A percentile compares a stretch with the other conserved stretches of the same genome.
Conservation (phyloP, 768 basidiomycete genomes). For the Polyporus arcularius region DNA sequence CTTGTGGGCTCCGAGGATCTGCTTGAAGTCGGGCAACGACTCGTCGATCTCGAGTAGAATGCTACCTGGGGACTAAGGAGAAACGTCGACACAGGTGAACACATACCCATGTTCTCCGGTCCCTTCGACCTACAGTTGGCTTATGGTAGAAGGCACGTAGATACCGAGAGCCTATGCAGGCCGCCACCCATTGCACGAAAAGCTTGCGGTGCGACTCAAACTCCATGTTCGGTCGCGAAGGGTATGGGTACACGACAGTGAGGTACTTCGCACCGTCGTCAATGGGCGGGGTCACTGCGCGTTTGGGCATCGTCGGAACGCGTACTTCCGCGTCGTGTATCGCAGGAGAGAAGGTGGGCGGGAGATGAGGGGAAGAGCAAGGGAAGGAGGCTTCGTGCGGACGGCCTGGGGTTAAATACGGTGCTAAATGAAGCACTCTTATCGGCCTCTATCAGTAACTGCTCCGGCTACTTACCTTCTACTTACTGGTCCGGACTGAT, state of each 20-base stretch:
- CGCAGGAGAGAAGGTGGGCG: no score
- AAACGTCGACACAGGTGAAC: background rate
- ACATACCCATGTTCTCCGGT: background rate
- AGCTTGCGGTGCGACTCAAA: constrained; percentile 37
- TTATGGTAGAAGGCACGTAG: constrained; percentile 46
- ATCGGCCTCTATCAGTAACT: no score
- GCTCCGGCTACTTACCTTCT: no score
- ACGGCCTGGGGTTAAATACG: no score
- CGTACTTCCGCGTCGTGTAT: no score
- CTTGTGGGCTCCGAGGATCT: constrained; percentile 43
- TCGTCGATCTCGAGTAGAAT: constrained; percentile 46
- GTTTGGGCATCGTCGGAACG: constrained; percentile 39
- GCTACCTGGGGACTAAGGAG: constrained; percentile 42
- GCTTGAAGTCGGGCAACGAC: constrained; percentile 32
- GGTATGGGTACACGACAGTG: constrained; percentile 47
- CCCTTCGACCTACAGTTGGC: constrained; percentile 38
- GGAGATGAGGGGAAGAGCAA: no score
- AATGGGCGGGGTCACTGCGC: constrained; percentile 39
- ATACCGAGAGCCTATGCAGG: constrained; percentile 35
- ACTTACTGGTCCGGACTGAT: no score
- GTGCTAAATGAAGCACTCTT: no score
- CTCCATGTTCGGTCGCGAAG: constrained; percentile 43
- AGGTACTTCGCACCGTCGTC: constrained; percentile 48
- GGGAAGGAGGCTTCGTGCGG: no score
- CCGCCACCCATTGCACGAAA: constrained; percentile 46